Percentiles rank a stretch among this genome's conserved stretches.
Conservation (phyloP, 176 grass and related monocot genomes). For the Hordeum vulgare region MorexV3_pseudomolecules_assembly NC_058519.1:67038193-67038692, state of each 20-base stretch:
- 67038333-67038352: background rate
- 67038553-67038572: background rate
- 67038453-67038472: background rate
- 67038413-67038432: background rate
- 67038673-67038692: background rate
- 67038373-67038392: background rate
- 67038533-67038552: background rate
- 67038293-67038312: background rate
- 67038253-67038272: background rate
- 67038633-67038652: background rate
- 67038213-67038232: background rate
- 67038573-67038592: background rate
- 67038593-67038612: background rate
- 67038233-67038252: background rate
- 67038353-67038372: background rate
- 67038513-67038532: slow-evolving; percentile 5
- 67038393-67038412: background rate
- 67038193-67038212: background rate
- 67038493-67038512: background rate
- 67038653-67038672: background rate
- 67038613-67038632: background rate
- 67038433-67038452: background rate
- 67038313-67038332: background rate
- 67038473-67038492: background rate
- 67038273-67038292: background rate